Base-by-base conservation (phyloP, 2,329 filamentous ascomycete species). In the Penicillium sp. region DNA sequence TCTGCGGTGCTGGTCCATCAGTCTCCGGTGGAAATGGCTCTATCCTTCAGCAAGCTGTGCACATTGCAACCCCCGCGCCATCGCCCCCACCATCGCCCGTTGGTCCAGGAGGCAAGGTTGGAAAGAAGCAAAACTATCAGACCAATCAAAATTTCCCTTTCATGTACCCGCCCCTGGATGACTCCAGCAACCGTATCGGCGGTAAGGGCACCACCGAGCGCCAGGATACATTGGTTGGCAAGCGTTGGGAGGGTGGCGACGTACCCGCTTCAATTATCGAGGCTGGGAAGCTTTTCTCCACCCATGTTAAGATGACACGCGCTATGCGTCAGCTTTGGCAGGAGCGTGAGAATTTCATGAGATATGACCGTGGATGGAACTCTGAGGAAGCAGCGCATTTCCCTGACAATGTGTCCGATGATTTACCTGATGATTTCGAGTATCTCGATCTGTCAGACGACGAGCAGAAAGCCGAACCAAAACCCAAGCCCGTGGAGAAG, bases 81-180 rank as follows among this genome's bases (percentile, higher is more conserved):
- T 99, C 94, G 0, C 94, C 94, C 22, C 94, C 94, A 0, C 94
- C 94, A 1, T 97, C 93, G 1, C 94, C 94, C 9, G 88, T 88
- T 32, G 92, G 84, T 1, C 83, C 85, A 3, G 85, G 92, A 24
- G 92, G 92, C 0, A 99, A 97, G 72, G 91, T 90, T 49, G 92
- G 89, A 1, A 99, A 99, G 80, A 99, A 99, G 71, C 94, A 99
- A 68, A 99, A 97, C 64, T 99, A 99, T 67, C 94, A 99, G 72
- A 99, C 94, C 0, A 99, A 99, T 68, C 94, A 99, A 66, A 94
- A 97, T 69, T 97, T 99, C 61, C 94, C 94, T 0, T 97, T 99
- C 69, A 86, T 99, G 77, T 99, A 99, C 64, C 94, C 94, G 2
- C 94, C 94, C 1, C 79, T 97, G 16, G 93, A 97, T 73, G 88